Percentiles rank a stretch among this genome's conserved stretches.
Evolutionary conservation across 176 grass and related monocot genomes (phyloP).

Genomic region (Ensete ventricosum): DNA sequence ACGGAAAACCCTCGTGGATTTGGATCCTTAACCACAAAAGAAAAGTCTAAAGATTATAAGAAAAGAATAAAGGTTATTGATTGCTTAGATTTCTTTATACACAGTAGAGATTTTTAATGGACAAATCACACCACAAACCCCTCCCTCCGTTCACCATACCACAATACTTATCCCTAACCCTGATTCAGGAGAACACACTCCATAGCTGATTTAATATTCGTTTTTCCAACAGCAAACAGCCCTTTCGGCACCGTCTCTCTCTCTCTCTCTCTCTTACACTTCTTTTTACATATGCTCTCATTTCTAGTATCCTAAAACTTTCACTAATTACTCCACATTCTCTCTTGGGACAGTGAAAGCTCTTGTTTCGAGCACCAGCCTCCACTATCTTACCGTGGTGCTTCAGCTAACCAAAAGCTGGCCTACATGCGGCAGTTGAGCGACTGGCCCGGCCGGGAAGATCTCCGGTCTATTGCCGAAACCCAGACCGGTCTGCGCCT

Average conservation of each 20-base stretch:
- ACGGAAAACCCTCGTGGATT: too few relatives aligned
- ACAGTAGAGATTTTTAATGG: background rate
- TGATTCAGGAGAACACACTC: background rate
- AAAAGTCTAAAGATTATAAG: too few relatives aligned
- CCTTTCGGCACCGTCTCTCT: too few relatives aligned
- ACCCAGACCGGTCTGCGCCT: slow-evolving; percentile 8
- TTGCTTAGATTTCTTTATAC: background rate
- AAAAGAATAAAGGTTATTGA: background rate
- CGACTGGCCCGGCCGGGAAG: background rate
- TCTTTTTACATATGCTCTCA: background rate
- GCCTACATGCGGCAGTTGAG: slow-evolving; percentile 1
- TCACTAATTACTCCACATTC: too few relatives aligned
- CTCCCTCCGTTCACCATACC: background rate
- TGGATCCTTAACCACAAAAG: too few relatives aligned
- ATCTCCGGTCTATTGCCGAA: background rate
- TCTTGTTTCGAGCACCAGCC: too few relatives aligned
- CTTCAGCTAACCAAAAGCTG: slow-evolving; percentile 17
- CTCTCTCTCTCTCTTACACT: background rate
- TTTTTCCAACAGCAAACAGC: too few relatives aligned
- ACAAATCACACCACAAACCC: background rate
- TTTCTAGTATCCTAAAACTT: background rate
- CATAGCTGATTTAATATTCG: background rate
- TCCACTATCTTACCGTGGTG: too few relatives aligned
- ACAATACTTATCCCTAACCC: too few relatives aligned
- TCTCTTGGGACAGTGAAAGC: too few relatives aligned